A percentile compares a stretch with the other conserved stretches of the same genome.
Conservation (phyloP, 768 basidiomycete genomes). For the Leucocoprinus birnbaumii region DNA sequence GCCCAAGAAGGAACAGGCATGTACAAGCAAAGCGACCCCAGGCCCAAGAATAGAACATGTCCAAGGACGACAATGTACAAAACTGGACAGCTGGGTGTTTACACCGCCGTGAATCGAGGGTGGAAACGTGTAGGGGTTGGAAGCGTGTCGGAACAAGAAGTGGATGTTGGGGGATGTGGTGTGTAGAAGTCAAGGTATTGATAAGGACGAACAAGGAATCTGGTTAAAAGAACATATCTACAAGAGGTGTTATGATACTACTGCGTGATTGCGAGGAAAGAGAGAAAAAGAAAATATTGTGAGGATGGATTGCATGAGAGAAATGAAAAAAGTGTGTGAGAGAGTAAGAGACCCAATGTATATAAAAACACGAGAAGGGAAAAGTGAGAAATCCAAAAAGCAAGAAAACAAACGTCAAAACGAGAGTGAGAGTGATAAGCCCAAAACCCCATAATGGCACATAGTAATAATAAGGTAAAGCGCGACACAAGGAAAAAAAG, state of each 20-base stretch:
- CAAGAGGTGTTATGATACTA: neutral
- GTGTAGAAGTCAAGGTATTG: neutral
- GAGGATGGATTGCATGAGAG: neutral
- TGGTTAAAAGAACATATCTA: neutral
- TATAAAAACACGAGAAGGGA: slow-evolving; percentile 1
- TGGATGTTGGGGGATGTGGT: neutral
- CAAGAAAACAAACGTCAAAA: neutral
- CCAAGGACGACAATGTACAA: neutral
- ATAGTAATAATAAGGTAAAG: slow-evolving; percentile 13
- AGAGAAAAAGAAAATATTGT: neutral
- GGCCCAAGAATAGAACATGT: neutral
- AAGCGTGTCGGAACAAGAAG: neutral
- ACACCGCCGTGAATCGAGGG: too few relatives aligned
- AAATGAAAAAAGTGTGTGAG: neutral
- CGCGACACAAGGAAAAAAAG: neutral
- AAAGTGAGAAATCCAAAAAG: neutral
- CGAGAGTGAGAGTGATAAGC: slow-evolving; percentile 13
- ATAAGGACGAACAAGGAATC: neutral
- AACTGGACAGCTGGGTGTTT: neutral
- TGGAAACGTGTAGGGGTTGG: neutral
- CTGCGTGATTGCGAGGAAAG: neutral
- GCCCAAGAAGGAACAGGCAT: neutral
- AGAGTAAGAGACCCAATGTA: neutral
- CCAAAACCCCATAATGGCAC: slow-evolving; percentile 11
- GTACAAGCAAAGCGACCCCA: neutral